Evolutionary conservation across 2,329 filamentous ascomycete species (phyloP).

Genomic region (Uncinocarpus reesii): DNA sequence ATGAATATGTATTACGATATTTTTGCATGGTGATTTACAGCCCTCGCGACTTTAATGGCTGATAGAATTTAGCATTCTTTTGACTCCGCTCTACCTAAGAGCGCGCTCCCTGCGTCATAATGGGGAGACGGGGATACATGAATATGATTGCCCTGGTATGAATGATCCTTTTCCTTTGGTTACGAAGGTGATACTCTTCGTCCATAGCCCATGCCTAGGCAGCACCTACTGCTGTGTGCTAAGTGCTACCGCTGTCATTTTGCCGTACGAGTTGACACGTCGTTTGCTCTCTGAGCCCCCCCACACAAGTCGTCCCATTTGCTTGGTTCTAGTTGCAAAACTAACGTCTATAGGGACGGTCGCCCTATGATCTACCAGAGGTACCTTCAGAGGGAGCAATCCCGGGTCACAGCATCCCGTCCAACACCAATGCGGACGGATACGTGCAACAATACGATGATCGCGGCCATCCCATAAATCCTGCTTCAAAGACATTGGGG

Average conservation of each 20-base stretch:
- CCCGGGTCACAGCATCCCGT: conserved; percentile 17
- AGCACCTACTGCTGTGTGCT: background rate
- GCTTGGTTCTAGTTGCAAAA: background rate
- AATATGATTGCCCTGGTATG: conserved; percentile 40
- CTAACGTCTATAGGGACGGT: conserved; percentile 34
- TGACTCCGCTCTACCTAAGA: background rate
- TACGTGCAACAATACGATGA: conserved; percentile 42
- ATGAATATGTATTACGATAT: no score
- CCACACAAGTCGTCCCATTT: no score
- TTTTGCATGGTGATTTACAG: background rate
- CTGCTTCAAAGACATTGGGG: conserved; percentile 31
- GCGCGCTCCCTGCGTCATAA: conserved; percentile 19
- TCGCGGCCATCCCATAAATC: conserved; percentile 39
- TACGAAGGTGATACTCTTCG: no score
- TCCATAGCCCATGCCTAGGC: no score
- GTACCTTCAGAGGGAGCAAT: conserved; percentile 18
- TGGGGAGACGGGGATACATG: conserved; percentile 39
- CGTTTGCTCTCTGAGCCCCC: no score
- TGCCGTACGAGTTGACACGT: no score
- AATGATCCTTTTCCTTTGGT: background rate
- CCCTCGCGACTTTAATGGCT: background rate
- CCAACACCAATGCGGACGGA: conserved; percentile 28
- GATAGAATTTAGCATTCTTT: no score
- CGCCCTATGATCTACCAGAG: conserved; percentile 38
- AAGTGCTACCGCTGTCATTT: background rate